Percentiles rank a stretch among this genome's conserved stretches.
Evolutionary conservation across 176 grass and related monocot species (phyloP).

Genomic region (Aegilops sharonensis): DNA sequence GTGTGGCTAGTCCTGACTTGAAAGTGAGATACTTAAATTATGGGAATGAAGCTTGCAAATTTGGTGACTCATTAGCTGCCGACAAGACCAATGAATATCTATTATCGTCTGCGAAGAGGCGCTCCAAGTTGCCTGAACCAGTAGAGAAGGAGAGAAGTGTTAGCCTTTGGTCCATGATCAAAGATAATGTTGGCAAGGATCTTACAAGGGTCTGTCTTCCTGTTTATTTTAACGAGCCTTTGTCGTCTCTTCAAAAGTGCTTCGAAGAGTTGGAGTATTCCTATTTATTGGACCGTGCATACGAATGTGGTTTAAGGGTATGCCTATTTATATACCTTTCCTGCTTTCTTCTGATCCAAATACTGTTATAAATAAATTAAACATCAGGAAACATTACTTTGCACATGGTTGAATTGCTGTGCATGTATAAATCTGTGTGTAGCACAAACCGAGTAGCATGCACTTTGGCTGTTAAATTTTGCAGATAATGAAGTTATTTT

Average conservation of each 20-base stretch:
- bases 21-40: slow-evolving; percentile 41
- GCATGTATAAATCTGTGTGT: not conserved
- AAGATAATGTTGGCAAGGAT: slow-evolving; percentile 94
- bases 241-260: slow-evolving; percentile 89
- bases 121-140: slow-evolving; percentile 66
- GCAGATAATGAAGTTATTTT: not conserved
- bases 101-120: slow-evolving; percentile 43
- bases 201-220: slow-evolving; percentile 88
- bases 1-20: slow-evolving; percentile 23
- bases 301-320: slow-evolving; percentile 50
- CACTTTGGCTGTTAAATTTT: not conserved
- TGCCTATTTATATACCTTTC: slow-evolving; percentile 18
- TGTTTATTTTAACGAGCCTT: slow-evolving; percentile 89
- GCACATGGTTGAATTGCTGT: not conserved
- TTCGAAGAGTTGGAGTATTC: slow-evolving; percentile 95
- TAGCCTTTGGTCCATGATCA: slow-evolving; percentile 92
- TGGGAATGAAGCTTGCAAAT: slow-evolving; percentile 28
- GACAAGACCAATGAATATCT: slow-evolving; percentile 24
- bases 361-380: not conserved
- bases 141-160: slow-evolving; percentile 84
- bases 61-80: slow-evolving; percentile 15
- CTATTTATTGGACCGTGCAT: slow-evolving; percentile 76
- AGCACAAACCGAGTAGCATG: not conserved
- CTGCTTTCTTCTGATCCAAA: not conserved
- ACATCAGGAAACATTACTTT: not conserved